Evolutionary conservation across 257 asterid genomes (phyloP), one percentile per base, ranked within the genome.

Genomic region (Fraxinus pennsylvanica): DNA sequence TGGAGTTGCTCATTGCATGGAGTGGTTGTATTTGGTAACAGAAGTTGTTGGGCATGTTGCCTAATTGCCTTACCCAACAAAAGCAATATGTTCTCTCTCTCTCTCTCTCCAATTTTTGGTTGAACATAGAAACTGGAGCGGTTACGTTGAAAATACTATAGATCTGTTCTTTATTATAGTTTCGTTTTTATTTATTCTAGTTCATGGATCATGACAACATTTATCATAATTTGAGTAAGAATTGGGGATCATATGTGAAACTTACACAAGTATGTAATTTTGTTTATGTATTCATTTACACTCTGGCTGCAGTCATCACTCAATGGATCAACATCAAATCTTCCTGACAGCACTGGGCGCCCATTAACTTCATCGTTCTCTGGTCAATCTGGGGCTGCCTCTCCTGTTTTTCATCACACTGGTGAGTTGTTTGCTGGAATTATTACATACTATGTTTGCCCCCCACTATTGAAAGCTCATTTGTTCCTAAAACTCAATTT

Each of bases 321-420:
- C 79, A 91, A 90, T 72, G 99, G 97, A 69, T 89, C 98, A 72
- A 82, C 94, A 68, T 92, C 98, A 52, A 93, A 91, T 85, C 89
- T 92, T 87, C 90, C 98, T 10, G 98, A 96, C 81, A 92, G 87
- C 88, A 81, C 94, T 2, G 97, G 94, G 43, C 95, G 97, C 65
- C 80, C 97, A n/a, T 89, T 89, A 82, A 79, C 97, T 15, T 68
- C 97, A 67, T 92, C 99, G n/a, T 93, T 89, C 78, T 92, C 98
- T 82, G 90, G 90, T 82, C 98, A 95, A 80, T 90, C 99, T 67
- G 98, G 97, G 80, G 92, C 95, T 50, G 99, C 91, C 76, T 90
- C 97, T 85, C 91, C 97, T 69, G 91, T 82, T 84, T 96, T 73
- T 83, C 97, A 96, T 85, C 98, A 91, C 82, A 79, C 89, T 21